These are phyloP conservation scores for Colletotrichum musicola DNA, from an alignment of 2,329 filamentous ascomycete species.

Conservation along the genomic window DNA sequence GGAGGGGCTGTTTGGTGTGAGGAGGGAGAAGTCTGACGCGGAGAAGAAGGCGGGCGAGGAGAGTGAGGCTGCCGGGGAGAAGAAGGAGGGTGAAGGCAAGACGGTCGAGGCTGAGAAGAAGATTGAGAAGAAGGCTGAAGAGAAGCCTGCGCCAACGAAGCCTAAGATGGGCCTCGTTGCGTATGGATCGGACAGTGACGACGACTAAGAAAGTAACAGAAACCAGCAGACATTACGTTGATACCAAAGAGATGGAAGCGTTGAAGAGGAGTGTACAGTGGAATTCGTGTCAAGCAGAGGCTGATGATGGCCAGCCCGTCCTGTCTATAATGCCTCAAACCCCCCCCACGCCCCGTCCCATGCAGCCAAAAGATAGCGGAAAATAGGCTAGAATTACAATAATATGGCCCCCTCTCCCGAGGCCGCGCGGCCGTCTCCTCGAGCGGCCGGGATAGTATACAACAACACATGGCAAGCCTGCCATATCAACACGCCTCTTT, in stretches of 20 bases:
- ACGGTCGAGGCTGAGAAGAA: conserved; percentile 43
- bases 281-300: conserved; percentile 28
- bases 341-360: conserved; percentile 13
- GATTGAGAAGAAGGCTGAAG: not conserved
- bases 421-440: not conserved
- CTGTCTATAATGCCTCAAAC: conserved; percentile 21
- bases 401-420: not conserved
- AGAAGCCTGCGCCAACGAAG: too few species aligned
- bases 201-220: conserved; percentile 41
- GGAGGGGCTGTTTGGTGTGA: conserved; percentile 51
- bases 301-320: conserved; percentile 2
- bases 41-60: conserved; percentile 43
- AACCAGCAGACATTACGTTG: not conserved
- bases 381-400: conserved; percentile 35
- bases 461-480: not conserved
- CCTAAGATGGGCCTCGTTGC: conserved; percentile 60
- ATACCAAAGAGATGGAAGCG: not conserved
- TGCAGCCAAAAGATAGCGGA: conserved; percentile 5
- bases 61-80: conserved; percentile 54
- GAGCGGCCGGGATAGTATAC: conserved; percentile 18
- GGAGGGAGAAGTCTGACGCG: conserved; percentile 41
- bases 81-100: conserved; percentile 50
- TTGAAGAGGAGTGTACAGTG: conserved; percentile 33
- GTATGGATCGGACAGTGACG: conserved; percentile 69
- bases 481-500: not conserved